Evolutionary conservation across 2,329 filamentous ascomycete species (phyloP), one percentile per base, ranked within the genome.

Genomic region (Colletotrichum sp.): DNA sequence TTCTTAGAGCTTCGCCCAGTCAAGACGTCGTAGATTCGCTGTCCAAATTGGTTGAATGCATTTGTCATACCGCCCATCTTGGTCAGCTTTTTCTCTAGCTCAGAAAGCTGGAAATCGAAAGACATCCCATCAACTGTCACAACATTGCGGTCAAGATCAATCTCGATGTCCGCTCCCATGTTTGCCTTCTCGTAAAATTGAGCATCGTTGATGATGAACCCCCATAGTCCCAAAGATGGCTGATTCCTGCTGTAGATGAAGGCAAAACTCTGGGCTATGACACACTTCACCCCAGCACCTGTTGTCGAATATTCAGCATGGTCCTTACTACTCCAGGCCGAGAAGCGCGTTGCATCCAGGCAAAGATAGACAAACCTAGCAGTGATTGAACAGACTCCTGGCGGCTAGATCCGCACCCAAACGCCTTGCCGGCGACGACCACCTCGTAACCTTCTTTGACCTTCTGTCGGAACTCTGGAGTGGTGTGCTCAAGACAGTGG

Each of bases 191-290:
- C 83, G 32, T 74, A 87, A 77, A 88, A 88, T 1, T 61, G 77
- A 9, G 83, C 81, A 67, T 88, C 83, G 0, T 74, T 67, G 15
- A 89, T 82, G 3, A 80, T 81, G 64, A 89, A 86, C 0, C 86
- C 86, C 18, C 88, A 76, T 1, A 89, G 82, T 1, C 87, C 87
- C 0, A 88, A 78, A 43, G 81, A 87, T 0, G 87, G 85, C 80
- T 86, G 84, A 78, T 89, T 89, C 3, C 86, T 83, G 8, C 81
- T 81, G 71, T 86, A 88, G 73, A 88, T 88, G 78, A 88, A 88
- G 0, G 85, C 83, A 72, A 87, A 89, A 0, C 84, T 86, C 63
- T 82, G 79, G 1, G 86, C 87, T 69, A 88, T 87, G 1, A 88
- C 85, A 67, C 84, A 86, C 76, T 85, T 75, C 2, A 88, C 82